These are phyloP conservation scores for Chrysoporthe cubensis DNA, from an alignment of 2,329 filamentous ascomycete species.

Conservation along the genomic window DNA sequence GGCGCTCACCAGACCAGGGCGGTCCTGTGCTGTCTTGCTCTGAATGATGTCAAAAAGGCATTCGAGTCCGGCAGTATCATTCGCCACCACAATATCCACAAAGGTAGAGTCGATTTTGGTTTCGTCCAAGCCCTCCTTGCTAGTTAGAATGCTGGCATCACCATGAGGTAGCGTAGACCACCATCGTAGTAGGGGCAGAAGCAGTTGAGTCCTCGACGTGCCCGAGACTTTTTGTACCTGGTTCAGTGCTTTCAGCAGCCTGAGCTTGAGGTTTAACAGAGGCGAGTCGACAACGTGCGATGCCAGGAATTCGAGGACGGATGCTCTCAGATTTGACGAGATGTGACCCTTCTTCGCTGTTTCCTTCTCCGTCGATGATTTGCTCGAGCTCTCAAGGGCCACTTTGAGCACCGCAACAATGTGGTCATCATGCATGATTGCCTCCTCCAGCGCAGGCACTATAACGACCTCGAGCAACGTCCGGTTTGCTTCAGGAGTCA, in stretches of 20 bases:
- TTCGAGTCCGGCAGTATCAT: constrained; percentile 56
- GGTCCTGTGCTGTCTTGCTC: constrained; percentile 44
- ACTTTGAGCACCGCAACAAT: constrained; percentile 66
- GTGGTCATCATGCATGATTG: constrained; percentile 76
- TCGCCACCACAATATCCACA: constrained; percentile 58
- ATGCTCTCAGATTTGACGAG: constrained; percentile 63
- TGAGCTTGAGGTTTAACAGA: constrained; percentile 68
- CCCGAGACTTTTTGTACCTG: constrained; percentile 72
- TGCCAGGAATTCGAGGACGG: constrained; percentile 72
- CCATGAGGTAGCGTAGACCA: constrained; percentile 65
- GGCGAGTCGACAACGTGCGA: constrained; percentile 74
- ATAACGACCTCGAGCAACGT: constrained; percentile 69
- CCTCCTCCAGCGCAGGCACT: constrained; percentile 82
- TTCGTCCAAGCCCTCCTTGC: constrained; percentile 39
- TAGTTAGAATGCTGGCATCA: constrained; percentile 56
- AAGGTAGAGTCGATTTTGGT: constrained; percentile 42
- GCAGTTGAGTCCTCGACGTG: constrained; percentile 69
- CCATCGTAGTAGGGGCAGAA: constrained; percentile 74
- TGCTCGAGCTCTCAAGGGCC: constrained; percentile 58
- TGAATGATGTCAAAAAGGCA: constrained; percentile 54
- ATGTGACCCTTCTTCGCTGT: constrained; percentile 54
- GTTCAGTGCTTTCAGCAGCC: constrained; percentile 73
- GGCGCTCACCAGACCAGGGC: constrained; percentile 62
- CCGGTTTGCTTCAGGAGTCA: constrained; percentile 60
- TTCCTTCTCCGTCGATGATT: constrained; percentile 32